A percentile compares a stretch with the other conserved stretches of the same genome.
Evolutionary conservation across 2,329 filamentous ascomycete genomes (phyloP).

Genomic region (Xylogone sp.): DNA sequence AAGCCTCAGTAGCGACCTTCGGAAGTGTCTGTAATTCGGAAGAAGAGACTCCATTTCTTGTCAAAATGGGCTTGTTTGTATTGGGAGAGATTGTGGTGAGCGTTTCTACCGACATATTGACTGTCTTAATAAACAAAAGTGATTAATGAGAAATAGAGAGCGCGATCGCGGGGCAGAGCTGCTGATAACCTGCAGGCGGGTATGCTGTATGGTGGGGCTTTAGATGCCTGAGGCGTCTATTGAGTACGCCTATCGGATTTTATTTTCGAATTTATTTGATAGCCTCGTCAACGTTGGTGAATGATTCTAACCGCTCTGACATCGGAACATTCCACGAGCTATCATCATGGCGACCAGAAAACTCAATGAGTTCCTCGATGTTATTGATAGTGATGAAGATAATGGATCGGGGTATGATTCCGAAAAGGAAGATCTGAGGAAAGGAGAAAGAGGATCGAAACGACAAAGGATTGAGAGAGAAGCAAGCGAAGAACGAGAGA

Average conservation of each 20-base stretch:
- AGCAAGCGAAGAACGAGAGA: conserved; percentile 34
- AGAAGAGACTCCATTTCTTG: conserved; percentile 68
- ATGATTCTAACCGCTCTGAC: too few relatives aligned
- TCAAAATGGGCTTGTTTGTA: conserved; percentile 81
- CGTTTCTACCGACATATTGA: conserved; percentile 57
- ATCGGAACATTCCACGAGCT: background rate
- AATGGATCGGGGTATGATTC: conserved; percentile 57
- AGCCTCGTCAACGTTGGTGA: background rate
- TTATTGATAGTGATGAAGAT: conserved; percentile 54
- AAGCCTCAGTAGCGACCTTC: conserved; percentile 67
- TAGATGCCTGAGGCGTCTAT: too few relatives aligned
- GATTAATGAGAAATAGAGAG: conserved; percentile 2
- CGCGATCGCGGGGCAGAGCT: conserved; percentile 3
- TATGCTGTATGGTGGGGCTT: background rate
- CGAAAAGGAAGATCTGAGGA: conserved; percentile 60
- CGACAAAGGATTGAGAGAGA: conserved; percentile 53
- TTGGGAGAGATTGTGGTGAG: conserved; percentile 83
- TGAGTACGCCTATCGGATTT: too few relatives aligned
- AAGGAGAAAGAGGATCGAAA: conserved; percentile 60
- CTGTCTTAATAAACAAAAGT: background rate
- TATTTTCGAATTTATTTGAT: too few relatives aligned
- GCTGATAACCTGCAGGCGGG: too few relatives aligned
- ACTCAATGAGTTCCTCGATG: conserved; percentile 68
- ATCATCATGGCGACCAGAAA: conserved; percentile 57
- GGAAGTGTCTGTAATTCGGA: conserved; percentile 71